Evolutionary conservation across 805 yeast genomes (phyloP), one percentile per base, ranked within the genome.

Genomic region (Cyberlindnera maclurae): DNA sequence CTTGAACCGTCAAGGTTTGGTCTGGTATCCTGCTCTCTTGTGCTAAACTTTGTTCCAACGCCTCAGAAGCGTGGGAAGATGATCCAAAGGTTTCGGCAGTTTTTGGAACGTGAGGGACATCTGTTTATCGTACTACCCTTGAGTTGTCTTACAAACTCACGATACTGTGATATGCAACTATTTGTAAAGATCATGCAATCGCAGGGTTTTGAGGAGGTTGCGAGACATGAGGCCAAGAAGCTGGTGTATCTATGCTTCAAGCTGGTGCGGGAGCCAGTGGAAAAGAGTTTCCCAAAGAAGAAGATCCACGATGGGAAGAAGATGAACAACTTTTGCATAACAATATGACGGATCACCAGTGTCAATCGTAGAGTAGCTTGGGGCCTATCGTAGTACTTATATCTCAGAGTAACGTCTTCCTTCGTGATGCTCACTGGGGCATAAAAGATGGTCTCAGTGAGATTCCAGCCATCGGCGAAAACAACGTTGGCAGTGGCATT

Each of bases 41-140:
- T 90, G 29, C 64, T 90, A 12, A 90, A 90, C 55, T 90, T 85
- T 60, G 96, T 90, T 1, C 85, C 96, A 0, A 75, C 75, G 1
- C 76, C 89, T 0, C 51, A 50, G 8, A 72, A 63, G 12, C 63
- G 98, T 38, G 97, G 97, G 3, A 73, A 71, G 5, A 90, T 90
- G 97, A 63, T 88, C 45, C 52, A 54, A 27, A 56, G 82, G 39
- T 72, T 86, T 9, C 62, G 74, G 4, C 40, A 63, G 20, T 89
- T 85, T 52, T 62, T 89, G 29, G 60, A 59, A 4, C 66, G 37
- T 18, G 40, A 43, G 1, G 33, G 40, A 7, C 28, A 22, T 1
- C 28, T 43, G 2, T 89, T 90, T 54, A 59, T 90, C 11, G 97
- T 90, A 6, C 62, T 90, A 4, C 98, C 98, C 0, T 65, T 83